Conservation (phyloP, 192 early-diverging fungal genomes). For the Paraglomus brasilianum region DNA sequence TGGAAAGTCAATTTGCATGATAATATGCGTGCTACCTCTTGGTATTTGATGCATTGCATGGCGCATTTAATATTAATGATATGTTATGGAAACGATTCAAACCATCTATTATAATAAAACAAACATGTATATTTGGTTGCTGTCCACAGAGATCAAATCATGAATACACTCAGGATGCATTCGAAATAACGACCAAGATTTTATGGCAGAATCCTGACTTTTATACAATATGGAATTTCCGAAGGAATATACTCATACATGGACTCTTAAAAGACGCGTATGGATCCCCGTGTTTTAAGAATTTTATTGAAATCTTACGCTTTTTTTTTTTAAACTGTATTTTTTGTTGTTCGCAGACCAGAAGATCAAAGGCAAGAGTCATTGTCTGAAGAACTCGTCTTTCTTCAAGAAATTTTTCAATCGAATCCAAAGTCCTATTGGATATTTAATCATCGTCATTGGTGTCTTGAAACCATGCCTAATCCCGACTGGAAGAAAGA, state of each 20-base stretch:
- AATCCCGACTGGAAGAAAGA: slow-evolving; percentile 78
- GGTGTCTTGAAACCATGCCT: slow-evolving; percentile 80
- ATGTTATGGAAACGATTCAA: no score
- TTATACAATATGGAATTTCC: slow-evolving; percentile 94
- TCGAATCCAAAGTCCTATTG: slow-evolving; percentile 95
- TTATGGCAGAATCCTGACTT: slow-evolving; percentile 85
- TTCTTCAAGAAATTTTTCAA: slow-evolving; percentile 69
- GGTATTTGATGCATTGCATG: no score
- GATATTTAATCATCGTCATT: slow-evolving; percentile 95
- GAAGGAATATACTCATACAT: slow-evolving; percentile 68
- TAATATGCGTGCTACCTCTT: no score
- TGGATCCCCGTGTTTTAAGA: not conserved
- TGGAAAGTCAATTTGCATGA: slow-evolving; percentile 26
- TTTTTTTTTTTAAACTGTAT: not conserved
- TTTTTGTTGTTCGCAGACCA: slow-evolving; percentile 16
- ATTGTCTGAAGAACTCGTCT: slow-evolving; percentile 68
- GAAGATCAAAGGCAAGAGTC: slow-evolving; percentile 42
- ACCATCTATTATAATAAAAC: no score
- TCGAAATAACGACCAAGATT: slow-evolving; percentile 67
- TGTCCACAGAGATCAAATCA: slow-evolving; percentile 30
- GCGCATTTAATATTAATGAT: no score
- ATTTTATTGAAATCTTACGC: not conserved
- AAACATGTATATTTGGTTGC: no score
- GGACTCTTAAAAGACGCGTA: slow-evolving; percentile 41
- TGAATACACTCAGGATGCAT: slow-evolving; percentile 47